These are phyloP conservation scores for Russula emetica DNA, from an alignment of 768 basidiomycete species.

Conservation along the genomic window DNA sequence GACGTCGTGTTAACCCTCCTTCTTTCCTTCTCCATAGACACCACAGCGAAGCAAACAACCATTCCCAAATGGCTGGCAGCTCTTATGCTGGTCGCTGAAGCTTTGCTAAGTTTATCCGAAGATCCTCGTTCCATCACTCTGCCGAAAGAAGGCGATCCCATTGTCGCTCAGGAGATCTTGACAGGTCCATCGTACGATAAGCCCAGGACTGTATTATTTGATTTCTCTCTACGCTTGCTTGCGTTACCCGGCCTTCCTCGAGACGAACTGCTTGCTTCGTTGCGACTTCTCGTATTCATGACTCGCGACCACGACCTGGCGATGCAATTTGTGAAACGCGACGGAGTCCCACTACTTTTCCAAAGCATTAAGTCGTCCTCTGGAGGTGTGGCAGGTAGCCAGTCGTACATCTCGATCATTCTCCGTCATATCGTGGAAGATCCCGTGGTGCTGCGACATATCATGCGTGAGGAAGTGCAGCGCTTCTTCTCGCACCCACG, in stretches of 20 bases:
- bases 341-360: slow-evolving; percentile 63
- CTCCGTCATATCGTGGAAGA: slow-evolving; percentile 93
- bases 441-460: slow-evolving; percentile 49
- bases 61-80: slow-evolving; percentile 86
- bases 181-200: slow-evolving; percentile 60
- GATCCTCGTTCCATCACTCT: slow-evolving; percentile 61
- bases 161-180: slow-evolving; percentile 47
- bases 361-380: slow-evolving; percentile 56
- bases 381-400: slow-evolving; percentile 55
- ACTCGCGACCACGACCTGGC: slow-evolving; percentile 69
- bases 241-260: slow-evolving; percentile 57
- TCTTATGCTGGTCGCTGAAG: slow-evolving; percentile 80
- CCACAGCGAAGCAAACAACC: slow-evolving; percentile 49
- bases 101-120: slow-evolving; percentile 70
- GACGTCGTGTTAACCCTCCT: slow-evolving; percentile 64
- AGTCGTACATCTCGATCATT: slow-evolving; percentile 80
- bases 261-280: slow-evolving; percentile 76
- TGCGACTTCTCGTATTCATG: slow-evolving; percentile 80
- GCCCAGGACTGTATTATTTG: slow-evolving; percentile 64
- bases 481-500: slow-evolving; percentile 75
- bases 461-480: slow-evolving; percentile 82
- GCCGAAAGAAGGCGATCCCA: slow-evolving; percentile 67
- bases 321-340: slow-evolving; percentile 59
- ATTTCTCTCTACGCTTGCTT: slow-evolving; percentile 72
- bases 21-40: slow-evolving; percentile 49